Evolutionary conservation across 805 yeast genomes (phyloP).

Genomic region (Cyberlindnera misumaiensis): DNA sequence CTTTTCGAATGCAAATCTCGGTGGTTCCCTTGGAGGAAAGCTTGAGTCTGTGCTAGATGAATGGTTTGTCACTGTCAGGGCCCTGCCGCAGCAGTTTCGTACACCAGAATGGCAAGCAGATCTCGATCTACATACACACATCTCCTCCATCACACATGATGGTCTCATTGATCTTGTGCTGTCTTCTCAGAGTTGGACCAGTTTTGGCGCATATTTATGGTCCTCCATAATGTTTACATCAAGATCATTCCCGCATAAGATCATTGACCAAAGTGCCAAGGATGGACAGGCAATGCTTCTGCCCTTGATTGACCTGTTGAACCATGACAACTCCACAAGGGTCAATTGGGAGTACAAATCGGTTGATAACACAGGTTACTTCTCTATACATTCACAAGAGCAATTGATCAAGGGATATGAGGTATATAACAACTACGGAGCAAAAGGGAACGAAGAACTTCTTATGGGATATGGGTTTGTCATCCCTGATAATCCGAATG

Average conservation of each 20-base stretch:
- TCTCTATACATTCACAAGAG: slow-evolving; percentile 16
- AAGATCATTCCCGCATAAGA: slow-evolving; percentile 69
- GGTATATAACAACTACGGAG: slow-evolving; percentile 79
- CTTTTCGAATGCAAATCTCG: slow-evolving; percentile 61
- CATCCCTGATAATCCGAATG: slow-evolving; percentile 45
- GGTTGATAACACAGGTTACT: slow-evolving; percentile 10
- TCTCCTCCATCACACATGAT: slow-evolving; percentile 9
- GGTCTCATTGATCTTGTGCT: slow-evolving; percentile 15
- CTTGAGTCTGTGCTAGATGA: slow-evolving; percentile 47
- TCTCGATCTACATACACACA: slow-evolving; percentile 11
- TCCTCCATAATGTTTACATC: slow-evolving; percentile 64
- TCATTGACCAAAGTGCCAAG: slow-evolving; percentile 29
- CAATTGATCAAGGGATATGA: slow-evolving; percentile 30
- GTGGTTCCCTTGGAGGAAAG: slow-evolving; percentile 45
- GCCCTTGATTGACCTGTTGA: slow-evolving; percentile 73
- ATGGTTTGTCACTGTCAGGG: slow-evolving; percentile 37
- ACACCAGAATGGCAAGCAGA: slow-evolving; percentile 12
- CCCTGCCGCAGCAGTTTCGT: slow-evolving; percentile 9
- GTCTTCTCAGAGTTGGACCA: slow-evolving; percentile 43
- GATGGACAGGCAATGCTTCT: slow-evolving; percentile 53
- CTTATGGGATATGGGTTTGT: slow-evolving; percentile 76
- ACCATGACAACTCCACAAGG: slow-evolving; percentile 57
- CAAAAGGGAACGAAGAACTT: slow-evolving; percentile 84
- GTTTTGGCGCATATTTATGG: slow-evolving; percentile 70
- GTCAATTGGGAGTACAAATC: slow-evolving; percentile 55